Evolutionary conservation across 2,329 filamentous ascomycete genomes (phyloP), one percentile per base, ranked within the genome.

Genomic region (Neofusicoccum parvum): DNA sequence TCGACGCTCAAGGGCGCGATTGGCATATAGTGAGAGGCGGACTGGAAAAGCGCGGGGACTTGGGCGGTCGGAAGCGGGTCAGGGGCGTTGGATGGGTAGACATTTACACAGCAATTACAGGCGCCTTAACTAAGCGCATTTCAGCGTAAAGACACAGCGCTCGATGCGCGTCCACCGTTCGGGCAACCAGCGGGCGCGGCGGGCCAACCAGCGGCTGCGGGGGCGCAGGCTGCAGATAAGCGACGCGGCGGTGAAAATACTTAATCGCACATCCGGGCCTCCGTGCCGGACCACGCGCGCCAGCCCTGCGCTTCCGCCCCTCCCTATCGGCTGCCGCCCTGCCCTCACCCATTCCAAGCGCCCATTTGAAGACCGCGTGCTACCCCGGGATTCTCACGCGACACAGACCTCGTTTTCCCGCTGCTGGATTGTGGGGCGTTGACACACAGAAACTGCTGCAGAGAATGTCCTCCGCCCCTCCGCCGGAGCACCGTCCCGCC

Each of bases 401-500:
- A 46, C 12, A 56, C 37, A 56, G 36, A 1, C 53, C 43, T 12
- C 12, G 27, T 1, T 27, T 49, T 27, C 11, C 23, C 17, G 15
- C 23, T 23, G 17, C n/a, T 11, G 20, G 23, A 7, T 12, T 59
- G 54, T 59, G 54, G 54, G 54, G 39, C 39, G 11, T 34, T 59
- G 54, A 59, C 54, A 59, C 37, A 56, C 53, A 3, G 11, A 56
- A 56, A 34, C 20, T 15, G 27, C 49, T 9, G 7, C 27, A 49
- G 11, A 59, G 27, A 32, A 32, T 60, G 56, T 60, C 56, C 7
- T 48, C 56, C 43, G 41, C 43, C 41, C 41, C 56, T 48, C 56
- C 56, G 56, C 56, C 56, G 56, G 56, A 60, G 2, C 43, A 45
- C 39, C 64, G 64, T 20, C 64, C 64, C 34, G 56, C 64, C 27